Evolutionary conservation across 2,329 filamentous ascomycete species (phyloP).

Genomic region (Lachnellula occidentalis): DNA sequence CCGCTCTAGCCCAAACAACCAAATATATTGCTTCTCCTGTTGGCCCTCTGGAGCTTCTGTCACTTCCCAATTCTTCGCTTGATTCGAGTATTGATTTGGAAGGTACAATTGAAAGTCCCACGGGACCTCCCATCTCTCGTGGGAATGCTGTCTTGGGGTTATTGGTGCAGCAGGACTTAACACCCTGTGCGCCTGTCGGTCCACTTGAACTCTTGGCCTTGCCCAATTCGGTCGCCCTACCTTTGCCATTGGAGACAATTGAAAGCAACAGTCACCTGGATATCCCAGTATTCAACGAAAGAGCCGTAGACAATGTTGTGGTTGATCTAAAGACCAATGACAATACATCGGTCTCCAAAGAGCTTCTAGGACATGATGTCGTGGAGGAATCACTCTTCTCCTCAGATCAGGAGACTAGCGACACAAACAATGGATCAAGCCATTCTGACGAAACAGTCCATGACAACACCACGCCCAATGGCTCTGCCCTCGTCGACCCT

Average conservation of each 20-base stretch:
- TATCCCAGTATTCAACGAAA: not conserved
- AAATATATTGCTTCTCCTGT: conserved; percentile 15
- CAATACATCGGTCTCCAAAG: not conserved
- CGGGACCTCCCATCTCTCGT: not conserved
- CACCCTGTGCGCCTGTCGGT: conserved; percentile 18
- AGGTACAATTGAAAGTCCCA: not conserved
- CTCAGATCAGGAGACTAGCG: conserved; percentile 17
- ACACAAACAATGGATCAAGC: conserved; percentile 12
- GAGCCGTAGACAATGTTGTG: too few relatives aligned
- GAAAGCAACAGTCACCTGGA: not conserved
- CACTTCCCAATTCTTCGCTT: conserved; percentile 47
- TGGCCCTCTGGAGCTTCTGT: conserved; percentile 38
- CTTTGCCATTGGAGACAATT: not conserved
- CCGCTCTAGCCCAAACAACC: not conserved
- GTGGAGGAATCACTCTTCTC: conserved; percentile 7
- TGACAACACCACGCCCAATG: conserved; percentile 8
- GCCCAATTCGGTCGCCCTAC: conserved; percentile 38
- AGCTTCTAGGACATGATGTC: not conserved
- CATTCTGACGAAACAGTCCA: conserved; percentile 16
- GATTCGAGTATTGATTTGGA: conserved; percentile 27
- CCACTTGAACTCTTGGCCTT: conserved; percentile 45
- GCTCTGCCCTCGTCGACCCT: conserved; percentile 13
- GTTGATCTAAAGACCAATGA: not conserved
- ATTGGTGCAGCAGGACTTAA: not conserved
- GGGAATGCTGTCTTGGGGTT: not conserved